These are phyloP conservation scores for Pestalotiopsis sp. DNA, from an alignment of 2,329 filamentous ascomycete species.

Conservation along the genomic window DNA sequence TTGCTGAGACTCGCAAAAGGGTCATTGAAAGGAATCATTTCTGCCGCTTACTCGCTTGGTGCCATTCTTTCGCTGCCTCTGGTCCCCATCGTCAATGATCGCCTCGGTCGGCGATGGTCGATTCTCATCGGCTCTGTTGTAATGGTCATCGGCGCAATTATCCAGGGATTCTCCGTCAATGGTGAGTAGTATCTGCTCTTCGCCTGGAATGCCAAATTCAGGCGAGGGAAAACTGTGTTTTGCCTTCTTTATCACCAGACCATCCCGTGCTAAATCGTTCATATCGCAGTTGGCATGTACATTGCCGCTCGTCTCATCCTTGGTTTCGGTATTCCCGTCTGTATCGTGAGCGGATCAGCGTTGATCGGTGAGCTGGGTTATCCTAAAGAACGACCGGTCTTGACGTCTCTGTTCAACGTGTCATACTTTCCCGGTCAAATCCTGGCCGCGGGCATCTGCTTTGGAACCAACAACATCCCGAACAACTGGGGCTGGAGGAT, in stretches of 20 bases:
- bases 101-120: conserved; percentile 57
- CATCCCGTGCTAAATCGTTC: neutral
- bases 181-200: neutral
- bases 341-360: conserved; percentile 60
- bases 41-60: conserved; percentile 62
- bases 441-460: conserved; percentile 51
- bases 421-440: conserved; percentile 58
- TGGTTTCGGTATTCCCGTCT: conserved; percentile 62
- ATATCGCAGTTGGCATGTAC: conserved; percentile 50
- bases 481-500: conserved; percentile 46
- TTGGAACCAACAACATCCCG: conserved; percentile 45
- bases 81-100: conserved; percentile 57
- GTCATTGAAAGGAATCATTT: conserved; percentile 54
- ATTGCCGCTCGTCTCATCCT: conserved; percentile 61
- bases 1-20: conserved; percentile 33
- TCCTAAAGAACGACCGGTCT: conserved; percentile 60
- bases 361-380: conserved; percentile 63
- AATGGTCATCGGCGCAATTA: conserved; percentile 56
- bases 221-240: neutral
- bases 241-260: neutral
- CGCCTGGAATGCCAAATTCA: neutral
- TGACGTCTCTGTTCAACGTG: conserved; percentile 64
- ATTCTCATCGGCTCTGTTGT: conserved; percentile 56
- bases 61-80: conserved; percentile 61
- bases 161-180: conserved; percentile 51